Base-by-base conservation (phyloP, 2,329 filamentous ascomycete species). In the Fusarium chuoi region DNA sequence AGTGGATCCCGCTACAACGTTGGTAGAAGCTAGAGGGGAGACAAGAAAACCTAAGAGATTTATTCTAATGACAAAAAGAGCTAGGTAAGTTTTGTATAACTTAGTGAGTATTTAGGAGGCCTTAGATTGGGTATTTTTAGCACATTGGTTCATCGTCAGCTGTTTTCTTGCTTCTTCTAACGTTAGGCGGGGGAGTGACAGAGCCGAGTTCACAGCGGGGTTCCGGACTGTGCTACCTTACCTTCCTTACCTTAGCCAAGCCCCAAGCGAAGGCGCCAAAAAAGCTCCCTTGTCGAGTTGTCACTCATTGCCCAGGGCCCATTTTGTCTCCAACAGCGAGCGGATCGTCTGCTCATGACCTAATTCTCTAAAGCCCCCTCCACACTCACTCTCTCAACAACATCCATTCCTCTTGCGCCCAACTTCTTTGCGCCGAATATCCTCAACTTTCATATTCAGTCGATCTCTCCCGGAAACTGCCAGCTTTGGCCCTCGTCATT, bases 131-230 rank as follows among this genome's bases (percentile, higher is more conserved):
- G n/a, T 35, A 14, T 24, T 51, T 51, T 18, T 51, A 17, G n/a
- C 48, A 33, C n/a, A 28, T 33, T 24, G 22, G 22, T 18, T 51
- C 48, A 51, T 33, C 17, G 28, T 33, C 28, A 51, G 28, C 35
- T 30, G 48, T 35, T 51, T 51, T 35, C 48, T 51, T 51, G 30
- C 48, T 51, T 17, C n/a, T 33, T 35, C 17, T 7, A 46, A 24
- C 33, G 8, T n/a, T n/a, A 28, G 45, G 45, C 14, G 26, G 45
- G 41, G 60, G 28, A 64, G 41, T 64, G 71, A 74, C 67, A 71
- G 67, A 62, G 71, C 51, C 69, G 51, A 59, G 59, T 52, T 74
- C 39, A 28, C 63, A 72, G 67, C 71, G 67, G 71, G 67, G 71
- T 65, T 45, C 55, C 49, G 58, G 63, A 58, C 39, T 52, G 33